Evolutionary conservation across 2,329 filamentous ascomycete genomes (phyloP).

Genomic region (Penicillium sp.): DNA sequence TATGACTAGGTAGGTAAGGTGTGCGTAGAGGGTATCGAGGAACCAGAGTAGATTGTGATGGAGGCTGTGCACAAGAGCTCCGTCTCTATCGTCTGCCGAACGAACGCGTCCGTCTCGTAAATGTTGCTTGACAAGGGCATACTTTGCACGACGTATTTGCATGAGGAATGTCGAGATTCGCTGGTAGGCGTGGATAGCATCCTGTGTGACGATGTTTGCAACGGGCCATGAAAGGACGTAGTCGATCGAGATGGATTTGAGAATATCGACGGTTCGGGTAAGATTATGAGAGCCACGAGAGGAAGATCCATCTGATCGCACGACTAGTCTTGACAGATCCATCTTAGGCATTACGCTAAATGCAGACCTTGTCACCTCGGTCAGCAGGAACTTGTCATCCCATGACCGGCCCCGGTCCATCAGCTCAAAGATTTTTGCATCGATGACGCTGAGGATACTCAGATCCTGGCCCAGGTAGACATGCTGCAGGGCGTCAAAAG

Average conservation of each 20-base stretch:
- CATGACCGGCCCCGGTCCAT: slow-evolving; percentile 68
- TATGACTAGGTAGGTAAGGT: slow-evolving; percentile 74
- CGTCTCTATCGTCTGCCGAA: slow-evolving; percentile 43
- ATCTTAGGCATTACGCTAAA: slow-evolving; percentile 60
- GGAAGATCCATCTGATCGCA: slow-evolving; percentile 53
- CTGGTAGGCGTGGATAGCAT: slow-evolving; percentile 69
- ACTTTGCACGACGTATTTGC: slow-evolving; percentile 73
- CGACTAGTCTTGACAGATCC: slow-evolving; percentile 65
- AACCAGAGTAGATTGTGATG: slow-evolving; percentile 78
- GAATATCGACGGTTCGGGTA: slow-evolving; percentile 62
- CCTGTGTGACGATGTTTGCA: slow-evolving; percentile 71
- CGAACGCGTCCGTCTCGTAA: slow-evolving; percentile 34
- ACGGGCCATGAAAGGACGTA: slow-evolving; percentile 70
- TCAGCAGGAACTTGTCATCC: slow-evolving; percentile 81
- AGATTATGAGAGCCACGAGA: slow-evolving; percentile 52
- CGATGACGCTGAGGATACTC: slow-evolving; percentile 66
- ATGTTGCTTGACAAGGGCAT: slow-evolving; percentile 62
- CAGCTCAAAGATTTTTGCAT: slow-evolving; percentile 71
- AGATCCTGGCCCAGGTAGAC: slow-evolving; percentile 81
- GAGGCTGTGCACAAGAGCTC: slow-evolving; percentile 51
- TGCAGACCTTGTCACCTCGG: slow-evolving; percentile 73
- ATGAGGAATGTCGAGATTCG: slow-evolving; percentile 74
- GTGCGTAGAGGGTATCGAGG: slow-evolving; percentile 71
- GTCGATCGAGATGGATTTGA: slow-evolving; percentile 66
- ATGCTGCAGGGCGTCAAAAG: slow-evolving; percentile 68